These are phyloP conservation scores for Bothriochloa decipiens DNA, from an alignment of 176 grass and related monocot species.

Conservation along the genomic window DNA sequence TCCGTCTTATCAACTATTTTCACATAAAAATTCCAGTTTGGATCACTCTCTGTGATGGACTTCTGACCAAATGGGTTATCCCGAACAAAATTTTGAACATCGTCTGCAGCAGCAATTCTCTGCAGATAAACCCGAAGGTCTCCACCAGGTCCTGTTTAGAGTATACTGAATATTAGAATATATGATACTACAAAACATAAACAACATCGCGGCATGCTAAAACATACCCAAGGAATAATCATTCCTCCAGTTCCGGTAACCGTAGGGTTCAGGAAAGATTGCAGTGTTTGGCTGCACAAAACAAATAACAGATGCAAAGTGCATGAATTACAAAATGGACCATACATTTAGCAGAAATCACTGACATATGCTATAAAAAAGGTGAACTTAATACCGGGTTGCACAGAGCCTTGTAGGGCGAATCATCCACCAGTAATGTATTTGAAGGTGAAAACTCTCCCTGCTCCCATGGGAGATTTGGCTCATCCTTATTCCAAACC, in stretches of 20 bases:
- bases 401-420: slow-evolving; percentile 88
- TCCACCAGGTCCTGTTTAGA: slow-evolving; percentile 66
- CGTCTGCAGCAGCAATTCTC: slow-evolving; percentile 57
- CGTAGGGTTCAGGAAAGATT: slow-evolving; percentile 79
- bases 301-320: slow-evolving; percentile 40
- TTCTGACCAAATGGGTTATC: slow-evolving; percentile 84
- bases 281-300: slow-evolving; percentile 76
- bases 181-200: slow-evolving; percentile 40
- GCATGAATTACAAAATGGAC: slow-evolving; percentile 29
- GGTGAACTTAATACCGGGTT: slow-evolving; percentile 72
- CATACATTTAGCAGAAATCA: slow-evolving; percentile 24
- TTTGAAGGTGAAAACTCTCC: slow-evolving; percentile 84
- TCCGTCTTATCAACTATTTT: slow-evolving; percentile 55
- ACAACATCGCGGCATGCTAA: slow-evolving; percentile 29
- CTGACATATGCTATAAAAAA: background rate
- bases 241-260: slow-evolving; percentile 51
- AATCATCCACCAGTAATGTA: slow-evolving; percentile 97
- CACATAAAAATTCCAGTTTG: slow-evolving; percentile 76
- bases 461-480: slow-evolving; percentile 75
- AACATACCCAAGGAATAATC: slow-evolving; percentile 73
- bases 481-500: slow-evolving; percentile 80
- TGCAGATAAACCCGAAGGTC: slow-evolving; percentile 80
- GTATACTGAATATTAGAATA: slow-evolving; percentile 32
- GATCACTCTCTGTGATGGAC: slow-evolving; percentile 61
- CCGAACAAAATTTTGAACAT: slow-evolving; percentile 77